Evolutionary conservation across 352 stramenopile genomes (phyloP).

Genomic region (Aphanomyces euteiches): DNA sequence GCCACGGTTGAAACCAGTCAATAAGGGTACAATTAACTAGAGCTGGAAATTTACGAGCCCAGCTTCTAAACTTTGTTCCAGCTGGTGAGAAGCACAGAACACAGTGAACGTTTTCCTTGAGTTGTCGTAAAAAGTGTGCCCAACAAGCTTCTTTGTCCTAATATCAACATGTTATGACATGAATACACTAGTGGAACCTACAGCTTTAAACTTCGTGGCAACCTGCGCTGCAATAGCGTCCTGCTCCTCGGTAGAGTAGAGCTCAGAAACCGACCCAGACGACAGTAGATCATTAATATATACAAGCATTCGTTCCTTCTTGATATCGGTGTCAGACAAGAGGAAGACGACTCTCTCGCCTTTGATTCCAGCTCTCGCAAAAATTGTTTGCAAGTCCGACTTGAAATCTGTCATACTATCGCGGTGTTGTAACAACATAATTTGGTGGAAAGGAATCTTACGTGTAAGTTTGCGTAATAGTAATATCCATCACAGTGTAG

Average conservation of each 20-base stretch:
- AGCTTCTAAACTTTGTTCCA: constrained; percentile 81
- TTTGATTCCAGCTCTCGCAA: constrained; percentile 88
- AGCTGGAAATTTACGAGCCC: constrained; percentile 90
- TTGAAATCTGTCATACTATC: constrained; percentile 88
- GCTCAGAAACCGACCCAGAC: constrained; percentile 88
- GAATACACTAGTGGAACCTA: constrained; percentile 24
- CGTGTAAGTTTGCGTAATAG: constrained; percentile 87
- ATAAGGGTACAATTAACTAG: constrained; percentile 93
- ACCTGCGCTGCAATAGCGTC: constrained; percentile 87
- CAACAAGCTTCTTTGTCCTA: constrained; percentile 91
- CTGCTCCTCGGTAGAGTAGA: constrained; percentile 91
- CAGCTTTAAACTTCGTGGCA: constrained; percentile 75
- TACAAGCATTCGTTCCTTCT: constrained; percentile 94
- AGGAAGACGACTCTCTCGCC: constrained; percentile 90
- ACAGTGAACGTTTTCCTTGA: constrained; percentile 91
- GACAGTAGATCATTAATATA: constrained; percentile 93
- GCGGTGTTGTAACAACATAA: too few species aligned
- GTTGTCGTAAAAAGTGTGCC: constrained; percentile 88
- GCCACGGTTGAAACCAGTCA: constrained; percentile 92
- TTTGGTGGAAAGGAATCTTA: constrained; percentile 31
- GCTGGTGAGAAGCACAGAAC: constrained; percentile 93
- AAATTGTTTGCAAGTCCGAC: constrained; percentile 90
- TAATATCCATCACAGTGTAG: constrained; percentile 85
- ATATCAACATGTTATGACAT: constrained; percentile 11
- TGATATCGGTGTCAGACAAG: constrained; percentile 91